These are phyloP conservation scores for Crepidotus variabilis DNA, from an alignment of 768 basidiomycete species.

Conservation along the genomic window DNA sequence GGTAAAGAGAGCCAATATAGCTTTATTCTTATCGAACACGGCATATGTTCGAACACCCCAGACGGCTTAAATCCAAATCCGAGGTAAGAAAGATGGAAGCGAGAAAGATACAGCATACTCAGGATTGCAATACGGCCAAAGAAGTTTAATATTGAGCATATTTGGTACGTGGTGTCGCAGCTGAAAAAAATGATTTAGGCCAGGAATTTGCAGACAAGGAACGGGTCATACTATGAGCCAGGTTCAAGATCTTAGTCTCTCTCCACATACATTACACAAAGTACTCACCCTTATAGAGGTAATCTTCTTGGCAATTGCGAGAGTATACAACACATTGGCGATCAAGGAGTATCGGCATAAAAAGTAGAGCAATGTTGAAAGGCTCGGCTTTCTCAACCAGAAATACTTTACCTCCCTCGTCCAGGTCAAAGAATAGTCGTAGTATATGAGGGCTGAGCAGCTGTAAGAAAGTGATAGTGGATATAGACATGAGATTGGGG, in stretches of 20 bases:
- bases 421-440: constrained; percentile 15
- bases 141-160: constrained; percentile 12
- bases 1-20: constrained; percentile 2
- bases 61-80: constrained; percentile 1
- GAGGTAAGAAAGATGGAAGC: background rate
- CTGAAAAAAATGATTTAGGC: no score
- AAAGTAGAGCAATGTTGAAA: constrained; percentile 13
- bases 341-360: constrained; percentile 14
- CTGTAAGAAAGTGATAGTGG: background rate
- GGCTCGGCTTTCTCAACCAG: constrained; percentile 9
- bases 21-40: constrained; percentile 7
- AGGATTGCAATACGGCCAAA: constrained; percentile 13
- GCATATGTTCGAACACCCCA: constrained; percentile 14
- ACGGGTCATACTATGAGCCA: no score
- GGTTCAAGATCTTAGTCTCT: no score
- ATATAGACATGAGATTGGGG: background rate
- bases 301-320: constrained; percentile 3
- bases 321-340: constrained; percentile 10
- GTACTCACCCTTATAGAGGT: background rate
- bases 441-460: constrained; percentile 10
- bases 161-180: constrained; percentile 11
- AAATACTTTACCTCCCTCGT: constrained; percentile 13
- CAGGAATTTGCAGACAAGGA: no score
- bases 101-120: background rate
- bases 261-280: background rate